These are phyloP conservation scores for Zhuliangozyma blackwelliae DNA, from an alignment of 1,139 yeast species.

Conservation along the genomic window DNA sequence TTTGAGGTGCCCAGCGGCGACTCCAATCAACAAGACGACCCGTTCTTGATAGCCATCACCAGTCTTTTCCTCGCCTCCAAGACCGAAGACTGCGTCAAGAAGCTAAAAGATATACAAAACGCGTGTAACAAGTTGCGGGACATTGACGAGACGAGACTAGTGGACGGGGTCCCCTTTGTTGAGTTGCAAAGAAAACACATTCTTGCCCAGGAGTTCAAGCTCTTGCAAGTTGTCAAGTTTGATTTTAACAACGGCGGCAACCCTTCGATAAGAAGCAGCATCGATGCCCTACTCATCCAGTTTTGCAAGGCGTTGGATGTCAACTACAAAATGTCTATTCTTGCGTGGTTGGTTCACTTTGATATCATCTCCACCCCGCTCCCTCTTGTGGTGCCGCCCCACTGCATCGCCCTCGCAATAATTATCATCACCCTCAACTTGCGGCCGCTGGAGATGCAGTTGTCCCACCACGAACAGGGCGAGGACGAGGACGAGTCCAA, in stretches of 20 bases:
- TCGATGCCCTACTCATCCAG: slow-evolving; percentile 69
- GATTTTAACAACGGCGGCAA: slow-evolving; percentile 58
- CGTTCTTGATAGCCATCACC: slow-evolving; percentile 61
- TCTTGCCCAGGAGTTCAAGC: slow-evolving; percentile 59
- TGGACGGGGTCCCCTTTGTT: slow-evolving; percentile 14
- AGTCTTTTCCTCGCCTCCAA: slow-evolving; percentile 79
- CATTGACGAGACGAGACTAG: slow-evolving; percentile 18
- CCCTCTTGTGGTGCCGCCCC: slow-evolving; percentile 71
- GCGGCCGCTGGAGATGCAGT: slow-evolving; percentile 32
- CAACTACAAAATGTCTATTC: slow-evolving; percentile 41
- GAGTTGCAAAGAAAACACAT: slow-evolving; percentile 53
- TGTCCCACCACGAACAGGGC: slow-evolving; percentile 15
- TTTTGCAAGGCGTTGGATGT: slow-evolving; percentile 55
- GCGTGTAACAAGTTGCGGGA: slow-evolving; percentile 41
- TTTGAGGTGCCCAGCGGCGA: slow-evolving; percentile 38
- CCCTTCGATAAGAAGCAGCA: slow-evolving; percentile 21
- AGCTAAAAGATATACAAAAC: slow-evolving; percentile 55
- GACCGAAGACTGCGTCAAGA: slow-evolving; percentile 85
- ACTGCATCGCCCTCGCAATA: slow-evolving; percentile 72
- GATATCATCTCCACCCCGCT: slow-evolving; percentile 75
- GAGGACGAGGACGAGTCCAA: slow-evolving; percentile 26
- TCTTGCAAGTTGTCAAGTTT: slow-evolving; percentile 70
- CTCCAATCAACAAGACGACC: slow-evolving; percentile 24
- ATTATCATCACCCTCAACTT: slow-evolving; percentile 40
- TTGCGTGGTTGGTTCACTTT: slow-evolving; percentile 72